These are phyloP conservation scores for Silene latifolia DNA, from an alignment of 148 eudicot species.

Conservation along the genomic window DNA sequence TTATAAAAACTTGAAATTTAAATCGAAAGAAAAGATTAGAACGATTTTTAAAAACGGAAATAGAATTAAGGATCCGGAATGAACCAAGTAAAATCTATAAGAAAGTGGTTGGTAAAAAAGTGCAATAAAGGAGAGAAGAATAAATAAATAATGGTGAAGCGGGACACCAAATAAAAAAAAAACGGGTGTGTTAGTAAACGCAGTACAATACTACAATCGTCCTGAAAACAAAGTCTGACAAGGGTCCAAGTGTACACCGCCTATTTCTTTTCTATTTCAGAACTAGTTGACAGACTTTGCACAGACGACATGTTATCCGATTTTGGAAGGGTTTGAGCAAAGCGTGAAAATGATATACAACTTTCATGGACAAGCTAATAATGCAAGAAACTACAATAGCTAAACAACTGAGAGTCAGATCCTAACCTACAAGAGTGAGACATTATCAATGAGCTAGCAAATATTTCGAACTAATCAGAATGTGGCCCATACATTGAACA, in stretches of 20 bases:
- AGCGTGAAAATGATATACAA: neutral
- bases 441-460: constrained; percentile 3
- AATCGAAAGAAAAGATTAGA: too few species aligned
- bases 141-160: too few species aligned
- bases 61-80: too few species aligned
- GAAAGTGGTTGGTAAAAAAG: too few species aligned
- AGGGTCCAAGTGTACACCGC: too few species aligned
- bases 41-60: too few species aligned
- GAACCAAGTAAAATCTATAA: too few species aligned
- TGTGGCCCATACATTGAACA: neutral
- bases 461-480: neutral
- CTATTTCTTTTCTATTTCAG: too few species aligned
- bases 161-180: too few species aligned
- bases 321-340: neutral
- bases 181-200: neutral
- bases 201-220: neutral
- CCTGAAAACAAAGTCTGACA: neutral
- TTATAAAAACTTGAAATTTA: too few species aligned
- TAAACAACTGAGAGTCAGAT: too few species aligned
- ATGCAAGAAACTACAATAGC: neutral
- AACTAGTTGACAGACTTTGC: neutral
- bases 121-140: too few species aligned
- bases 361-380: neutral
- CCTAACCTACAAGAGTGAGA: neutral
- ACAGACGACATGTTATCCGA: neutral